Evolutionary conservation across 352 stramenopile genomes (phyloP), one percentile per base, ranked within the genome.

Genomic region (Globisporangium parvum): DNA sequence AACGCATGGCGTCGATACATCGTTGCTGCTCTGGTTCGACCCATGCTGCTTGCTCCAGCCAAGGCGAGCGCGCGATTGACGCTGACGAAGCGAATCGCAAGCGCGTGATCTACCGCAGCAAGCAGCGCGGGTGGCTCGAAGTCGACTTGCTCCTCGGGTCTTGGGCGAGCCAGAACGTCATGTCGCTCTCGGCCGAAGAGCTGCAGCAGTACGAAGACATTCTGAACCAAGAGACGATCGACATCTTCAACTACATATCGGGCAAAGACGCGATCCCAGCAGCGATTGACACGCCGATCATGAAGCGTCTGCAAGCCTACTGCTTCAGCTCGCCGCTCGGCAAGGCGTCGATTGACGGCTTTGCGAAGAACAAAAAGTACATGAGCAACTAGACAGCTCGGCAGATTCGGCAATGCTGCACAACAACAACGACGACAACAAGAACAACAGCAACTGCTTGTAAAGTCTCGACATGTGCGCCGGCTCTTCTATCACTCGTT

Each of bases 241-340:
- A 98, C 78, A 98, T 98, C 68, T 98, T 97, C 78, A 98, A 98
- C 73, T 94, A 97, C 59, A 92, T 98, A 60, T 97, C 91, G 6
- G 77, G 91, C 50, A 90, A 96, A 63, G 81, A 80, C 55, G 55
- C 76, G 55, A 70, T 97, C 35, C 95, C 95, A 0, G 73, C 87
- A 42, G 60, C 67, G 51, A 60, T 96, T n/a, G 67, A 93, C 60
- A 93, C 81, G 31, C 80, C 85, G 37, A 76, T 98, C 52, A 93
- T 98, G 62, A 85, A 97, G 71, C 71, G 78, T 33, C 88, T 98
- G 60, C 91, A 98, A 59, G 76, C 82, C 51, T 98, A 94, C 80
- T 92, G 80, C 35, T 82, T 89, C 63, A 82, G 73, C 45, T 95
- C 77, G 63, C 92, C 92, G 26, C 67, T 98, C 33, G 94, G 91